Evolutionary conservation across 495 filamentous ascomycete species (phyloP), one percentile per base, ranked within the genome.

Genomic region (Penicillium paxilli): DNA sequence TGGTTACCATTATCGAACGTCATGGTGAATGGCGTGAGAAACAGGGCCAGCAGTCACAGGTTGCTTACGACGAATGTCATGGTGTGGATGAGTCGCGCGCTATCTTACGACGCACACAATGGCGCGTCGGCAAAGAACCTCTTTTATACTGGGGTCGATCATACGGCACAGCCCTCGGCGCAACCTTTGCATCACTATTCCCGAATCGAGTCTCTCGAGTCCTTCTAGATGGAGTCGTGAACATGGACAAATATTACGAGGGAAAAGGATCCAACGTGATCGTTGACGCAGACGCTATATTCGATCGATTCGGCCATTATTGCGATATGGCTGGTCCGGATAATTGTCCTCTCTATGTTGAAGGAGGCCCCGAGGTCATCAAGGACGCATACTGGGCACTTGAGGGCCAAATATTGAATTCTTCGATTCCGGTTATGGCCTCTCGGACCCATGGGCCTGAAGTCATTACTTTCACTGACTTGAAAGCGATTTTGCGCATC

Each of bases 81-180:
- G 63, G 77, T 47, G 21, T 55, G 61, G 45, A 74, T 59, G 30
- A 62, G 45, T 16, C 67, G 52, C 66, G 57, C 23, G 32, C 50
- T 1, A 62, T 75, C 21, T n/a, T 58, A 11, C 17, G 45, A 12
- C 64, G 66, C 21, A 74, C 69, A 4, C 45, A 42, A 40, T 74
- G 73, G 68, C 55, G 60, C 5, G 60, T 44, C 0, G 79, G 74
- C 35, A 40, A 60, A 23, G 74, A 79, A 58, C 79, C 76, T 41
- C 67, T 88, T 17, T 73, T 82, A 5, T 87, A 82, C 44, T 87
- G 86, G 73, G 80, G 87, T 9, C 79, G 87, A 14, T 86, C 82
- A n/a, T 89, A 89, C 58, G 87, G 87, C 3, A 87, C 85, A 1
- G 67, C 85, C 4, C 79, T 89, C 4, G 86, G 85, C 0, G 72